These are phyloP conservation scores for Acacia concinna DNA, from an alignment of 331 rosid species.

Conservation along the genomic window DNA sequence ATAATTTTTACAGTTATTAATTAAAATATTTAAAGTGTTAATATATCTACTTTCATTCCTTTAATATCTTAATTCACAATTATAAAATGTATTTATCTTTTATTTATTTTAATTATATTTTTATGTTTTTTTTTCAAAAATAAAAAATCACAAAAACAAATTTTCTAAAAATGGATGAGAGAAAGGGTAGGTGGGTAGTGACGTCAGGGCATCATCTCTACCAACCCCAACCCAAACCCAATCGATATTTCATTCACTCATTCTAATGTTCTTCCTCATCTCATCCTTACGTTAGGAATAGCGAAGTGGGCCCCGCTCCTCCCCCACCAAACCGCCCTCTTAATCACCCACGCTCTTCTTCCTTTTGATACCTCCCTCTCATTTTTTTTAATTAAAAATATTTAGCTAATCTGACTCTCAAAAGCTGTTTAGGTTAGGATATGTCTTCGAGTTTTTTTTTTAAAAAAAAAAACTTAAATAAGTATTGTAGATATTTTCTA, in stretches of 20 bases:
- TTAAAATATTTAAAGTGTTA: too few relatives aligned
- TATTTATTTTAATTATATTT: too few relatives aligned
- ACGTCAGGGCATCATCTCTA: not conserved
- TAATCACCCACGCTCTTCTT: not conserved
- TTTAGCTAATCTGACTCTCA: not conserved
- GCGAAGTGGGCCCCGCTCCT: not conserved
- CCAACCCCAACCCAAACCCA: not conserved
- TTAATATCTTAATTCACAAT: too few relatives aligned
- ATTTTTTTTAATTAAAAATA: too few relatives aligned
- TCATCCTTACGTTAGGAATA: conserved; percentile 6
- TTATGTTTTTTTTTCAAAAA: too few relatives aligned
- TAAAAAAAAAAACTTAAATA: not conserved
- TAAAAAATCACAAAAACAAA: too few relatives aligned
- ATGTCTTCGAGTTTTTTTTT: too few relatives aligned
- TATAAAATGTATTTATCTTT: too few relatives aligned
- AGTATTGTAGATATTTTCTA: too few relatives aligned
- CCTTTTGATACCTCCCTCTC: not conserved
- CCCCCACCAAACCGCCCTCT: not conserved
- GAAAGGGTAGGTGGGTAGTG: not conserved
- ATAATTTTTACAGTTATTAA: too few relatives aligned
- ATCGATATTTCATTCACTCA: not conserved
- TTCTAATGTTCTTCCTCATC: not conserved
- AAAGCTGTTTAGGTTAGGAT: rapidly evolving
- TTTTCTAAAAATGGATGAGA: not conserved
- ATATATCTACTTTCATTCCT: too few relatives aligned